phyloP scores from a whole-genome alignment of 73 alveolate genomes.

The Breviolum minutum region DNA sequence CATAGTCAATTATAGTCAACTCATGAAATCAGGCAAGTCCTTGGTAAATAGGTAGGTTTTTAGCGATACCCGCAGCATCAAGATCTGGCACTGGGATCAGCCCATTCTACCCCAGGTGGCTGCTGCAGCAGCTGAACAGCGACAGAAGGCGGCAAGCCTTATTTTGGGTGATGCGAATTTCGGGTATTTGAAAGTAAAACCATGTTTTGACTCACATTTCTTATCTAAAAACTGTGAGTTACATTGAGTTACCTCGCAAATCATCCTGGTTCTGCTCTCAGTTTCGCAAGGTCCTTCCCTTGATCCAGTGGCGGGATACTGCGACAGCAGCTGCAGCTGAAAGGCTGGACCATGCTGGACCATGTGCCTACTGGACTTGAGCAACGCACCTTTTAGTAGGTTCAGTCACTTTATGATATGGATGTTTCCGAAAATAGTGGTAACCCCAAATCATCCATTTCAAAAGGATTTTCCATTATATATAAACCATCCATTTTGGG shows the following conservation, averaged over 20 bases:
- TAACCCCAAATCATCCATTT: too few species aligned
- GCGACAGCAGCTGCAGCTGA: slow-evolving; percentile 35
- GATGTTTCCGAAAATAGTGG: too few species aligned
- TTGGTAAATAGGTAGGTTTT: too few species aligned
- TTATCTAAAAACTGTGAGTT: neutral
- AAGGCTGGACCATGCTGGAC: slow-evolving; percentile 1
- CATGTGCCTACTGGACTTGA: too few species aligned
- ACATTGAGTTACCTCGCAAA: neutral
- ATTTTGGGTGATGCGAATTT: neutral
- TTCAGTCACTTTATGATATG: too few species aligned
- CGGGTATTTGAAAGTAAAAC: neutral
- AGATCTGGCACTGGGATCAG: too few species aligned
- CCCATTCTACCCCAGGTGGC: neutral
- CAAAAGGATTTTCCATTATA: too few species aligned
- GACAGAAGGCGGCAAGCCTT: slow-evolving; percentile 33
- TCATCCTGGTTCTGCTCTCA: neutral
- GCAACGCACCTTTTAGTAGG: too few species aligned
- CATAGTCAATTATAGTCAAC: too few species aligned
- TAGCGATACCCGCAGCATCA: too few species aligned
- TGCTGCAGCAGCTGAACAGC: slow-evolving; percentile 52
- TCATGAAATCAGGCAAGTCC: too few species aligned
- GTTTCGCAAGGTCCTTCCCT: neutral
- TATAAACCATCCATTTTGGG: too few species aligned
- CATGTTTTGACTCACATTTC: neutral
- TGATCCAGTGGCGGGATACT: slow-evolving; percentile 51